Percentiles rank a stretch among this genome's conserved stretches.
phyloP scores from a whole-genome alignment of 768 basidiomycete genomes.

The Naganishia randhawae region DNA sequence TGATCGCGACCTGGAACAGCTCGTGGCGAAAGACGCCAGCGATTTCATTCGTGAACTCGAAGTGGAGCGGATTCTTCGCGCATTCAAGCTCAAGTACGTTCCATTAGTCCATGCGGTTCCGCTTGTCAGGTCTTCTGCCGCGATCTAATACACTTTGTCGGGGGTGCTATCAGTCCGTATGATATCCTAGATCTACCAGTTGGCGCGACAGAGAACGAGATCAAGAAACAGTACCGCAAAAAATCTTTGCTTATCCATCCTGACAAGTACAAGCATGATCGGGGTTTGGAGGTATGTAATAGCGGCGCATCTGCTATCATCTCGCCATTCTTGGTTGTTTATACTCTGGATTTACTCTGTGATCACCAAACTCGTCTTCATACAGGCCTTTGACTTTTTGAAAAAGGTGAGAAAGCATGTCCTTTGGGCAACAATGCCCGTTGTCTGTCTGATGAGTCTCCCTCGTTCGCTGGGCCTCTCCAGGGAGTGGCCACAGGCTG shows the following conservation, averaged over 20 bases:
- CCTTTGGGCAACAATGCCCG: neutral
- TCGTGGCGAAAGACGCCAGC: slow-evolving; percentile 30
- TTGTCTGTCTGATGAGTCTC: slow-evolving; percentile 25
- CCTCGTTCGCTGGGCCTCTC: neutral
- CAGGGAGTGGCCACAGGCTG: neutral
- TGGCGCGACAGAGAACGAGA: slow-evolving; percentile 62
- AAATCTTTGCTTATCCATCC: slow-evolving; percentile 77
- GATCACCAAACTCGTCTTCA: neutral
- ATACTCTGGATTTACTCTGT: neutral
- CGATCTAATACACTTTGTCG: slow-evolving; percentile 11
- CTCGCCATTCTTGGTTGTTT: neutral
- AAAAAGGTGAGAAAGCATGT: slow-evolving; percentile 46
- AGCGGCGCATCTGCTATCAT: neutral
- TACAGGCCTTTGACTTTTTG: slow-evolving; percentile 48
- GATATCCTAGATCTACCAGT: slow-evolving; percentile 79
- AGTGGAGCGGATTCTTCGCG: slow-evolving; percentile 77
- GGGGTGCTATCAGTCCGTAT: slow-evolving; percentile 66
- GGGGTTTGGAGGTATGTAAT: slow-evolving; percentile 45
- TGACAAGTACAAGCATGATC: slow-evolving; percentile 80
- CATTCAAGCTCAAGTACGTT: slow-evolving; percentile 91
- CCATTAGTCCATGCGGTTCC: neutral
- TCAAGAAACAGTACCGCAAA: slow-evolving; percentile 70
- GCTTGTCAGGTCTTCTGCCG: neutral
- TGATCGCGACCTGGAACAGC: slow-evolving; percentile 19
- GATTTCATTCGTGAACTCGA: slow-evolving; percentile 31